Evolutionary conservation across 2,329 filamentous ascomycete species (phyloP), one percentile per base, ranked within the genome.

Genomic region (Fusarium dlaminii): DNA sequence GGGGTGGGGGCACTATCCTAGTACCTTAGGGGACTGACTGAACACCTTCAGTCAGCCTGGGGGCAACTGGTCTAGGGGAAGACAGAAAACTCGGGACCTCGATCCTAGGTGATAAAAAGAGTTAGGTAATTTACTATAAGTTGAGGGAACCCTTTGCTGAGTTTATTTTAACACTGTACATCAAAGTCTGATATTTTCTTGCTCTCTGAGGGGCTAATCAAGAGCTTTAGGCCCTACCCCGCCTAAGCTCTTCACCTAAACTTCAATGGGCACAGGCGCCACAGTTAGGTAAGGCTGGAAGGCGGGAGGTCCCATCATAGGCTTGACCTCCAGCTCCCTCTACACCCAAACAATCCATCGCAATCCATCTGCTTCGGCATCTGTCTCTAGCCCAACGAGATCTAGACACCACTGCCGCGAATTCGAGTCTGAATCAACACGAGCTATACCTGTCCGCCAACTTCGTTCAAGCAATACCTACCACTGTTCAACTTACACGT

Each of bases 181-280:
- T n/a, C n/a, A n/a, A n/a, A n/a, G n/a, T n/a, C n/a, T n/a, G n/a
- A n/a, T n/a, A n/a, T n/a, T n/a, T n/a, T n/a, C n/a, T n/a, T n/a
- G n/a, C n/a, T n/a, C n/a, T n/a, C n/a, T n/a, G n/a, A n/a, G n/a
- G n/a, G 14, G 39, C 57, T 66, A 43, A 36, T 32, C 22, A 27
- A 43, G n/a, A 66, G 39, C 27, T 42, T 29, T 45, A 40, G 43
- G 57, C 40, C 54, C 39, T 56, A 46, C 48, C 55, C 69, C 45
- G 37, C 60, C 54, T 30, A 37, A 66, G 55, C 70, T 70, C 59
- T 65, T 14, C 57, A 49, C 36, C 36, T n/a, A 17, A 40, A 63
- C 39, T 48, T 36, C 30, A 34, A 52, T n/a, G 13, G 36, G 60
- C 60, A 46, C 30, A 29, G 32, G 36, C 51, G 46, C 66, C 66